Evolutionary conservation across 345 rosid species (phyloP).

Genomic region (Lagerstroemia speciosa): DNA sequence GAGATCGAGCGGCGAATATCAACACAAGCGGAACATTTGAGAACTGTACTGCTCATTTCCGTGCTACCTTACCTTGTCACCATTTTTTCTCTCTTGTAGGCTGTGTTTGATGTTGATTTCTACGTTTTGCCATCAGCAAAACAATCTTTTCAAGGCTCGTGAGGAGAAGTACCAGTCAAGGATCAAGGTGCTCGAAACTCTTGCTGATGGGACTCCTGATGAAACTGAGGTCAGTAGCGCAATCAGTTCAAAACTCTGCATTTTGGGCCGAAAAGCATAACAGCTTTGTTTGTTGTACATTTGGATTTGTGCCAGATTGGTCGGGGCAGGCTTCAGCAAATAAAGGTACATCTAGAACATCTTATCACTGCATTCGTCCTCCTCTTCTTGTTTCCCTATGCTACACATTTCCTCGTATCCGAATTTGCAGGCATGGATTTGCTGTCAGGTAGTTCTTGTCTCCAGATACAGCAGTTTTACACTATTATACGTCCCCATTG

Average conservation of each 20-base stretch:
- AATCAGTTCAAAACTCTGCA: not conserved
- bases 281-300: conserved; percentile 10
- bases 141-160: conserved; percentile 70
- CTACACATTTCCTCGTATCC: not conserved
- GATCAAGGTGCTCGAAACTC: conserved; percentile 79
- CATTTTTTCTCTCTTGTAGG: not conserved
- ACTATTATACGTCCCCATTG: too few species aligned
- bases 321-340: conserved; percentile 39
- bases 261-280: not conserved
- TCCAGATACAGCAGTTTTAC: too few species aligned
- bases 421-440: conserved; percentile 1
- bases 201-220: conserved; percentile 62
- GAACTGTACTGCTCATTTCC: conserved; percentile 47
- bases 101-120: not conserved
- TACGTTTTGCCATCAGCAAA: conserved; percentile 54
- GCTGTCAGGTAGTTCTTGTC: not conserved
- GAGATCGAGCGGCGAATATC: conserved; percentile 96
- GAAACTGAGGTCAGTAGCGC: conserved; percentile 47
- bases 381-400: not conserved
- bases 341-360: conserved; percentile 31
- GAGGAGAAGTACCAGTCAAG: conserved; percentile 87
- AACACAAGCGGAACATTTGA: conserved; percentile 88
- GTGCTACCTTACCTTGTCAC: not conserved
- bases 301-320: conserved; percentile 30
- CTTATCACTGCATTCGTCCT: not conserved